These are phyloP conservation scores for Aschersonia sp. DNA, from an alignment of 2,329 filamentous ascomycete species.

Conservation along the genomic window DNA sequence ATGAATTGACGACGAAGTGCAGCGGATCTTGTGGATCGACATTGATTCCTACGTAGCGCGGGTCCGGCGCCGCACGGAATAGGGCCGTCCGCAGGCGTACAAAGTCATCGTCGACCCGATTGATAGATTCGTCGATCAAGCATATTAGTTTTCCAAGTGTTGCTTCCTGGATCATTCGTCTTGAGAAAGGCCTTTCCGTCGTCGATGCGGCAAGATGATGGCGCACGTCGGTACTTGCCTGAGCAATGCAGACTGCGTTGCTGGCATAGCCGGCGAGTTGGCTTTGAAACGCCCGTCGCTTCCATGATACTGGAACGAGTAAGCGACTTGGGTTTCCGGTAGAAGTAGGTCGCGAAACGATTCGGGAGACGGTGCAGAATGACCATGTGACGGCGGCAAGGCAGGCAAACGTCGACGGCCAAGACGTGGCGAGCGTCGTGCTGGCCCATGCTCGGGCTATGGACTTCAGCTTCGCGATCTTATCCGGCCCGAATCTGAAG, in stretches of 20 bases:
- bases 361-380: constrained; percentile 21
- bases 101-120: constrained; percentile 23
- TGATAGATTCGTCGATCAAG: constrained; percentile 12
- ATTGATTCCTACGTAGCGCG: constrained; percentile 23
- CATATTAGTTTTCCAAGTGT: constrained; percentile 15
- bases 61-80: constrained; percentile 21
- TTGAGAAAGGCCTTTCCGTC: background rate
- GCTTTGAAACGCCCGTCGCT: constrained; percentile 17
- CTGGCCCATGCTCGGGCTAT: constrained; percentile 6
- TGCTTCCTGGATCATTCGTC: background rate
- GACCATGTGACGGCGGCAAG: constrained; percentile 25
- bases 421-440: background rate
- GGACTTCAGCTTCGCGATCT: constrained; percentile 16
- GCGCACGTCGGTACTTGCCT: constrained; percentile 12
- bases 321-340: constrained; percentile 10
- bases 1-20: constrained; percentile 28
- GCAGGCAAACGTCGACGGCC: constrained; percentile 21
- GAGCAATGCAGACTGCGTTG: constrained; percentile 25
- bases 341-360: constrained; percentile 1
- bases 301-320: constrained; percentile 28
- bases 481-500: constrained; percentile 21
- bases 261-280: constrained; percentile 20
- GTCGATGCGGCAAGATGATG: constrained; percentile 9
- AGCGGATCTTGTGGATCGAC: constrained; percentile 24
- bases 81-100: constrained; percentile 21